A percentile compares a stretch with the other conserved stretches of the same genome.
These are phyloP conservation scores for Aspergillus glaucus DNA, from an alignment of 2,329 filamentous ascomycete species.

Conservation along the genomic window DNA sequence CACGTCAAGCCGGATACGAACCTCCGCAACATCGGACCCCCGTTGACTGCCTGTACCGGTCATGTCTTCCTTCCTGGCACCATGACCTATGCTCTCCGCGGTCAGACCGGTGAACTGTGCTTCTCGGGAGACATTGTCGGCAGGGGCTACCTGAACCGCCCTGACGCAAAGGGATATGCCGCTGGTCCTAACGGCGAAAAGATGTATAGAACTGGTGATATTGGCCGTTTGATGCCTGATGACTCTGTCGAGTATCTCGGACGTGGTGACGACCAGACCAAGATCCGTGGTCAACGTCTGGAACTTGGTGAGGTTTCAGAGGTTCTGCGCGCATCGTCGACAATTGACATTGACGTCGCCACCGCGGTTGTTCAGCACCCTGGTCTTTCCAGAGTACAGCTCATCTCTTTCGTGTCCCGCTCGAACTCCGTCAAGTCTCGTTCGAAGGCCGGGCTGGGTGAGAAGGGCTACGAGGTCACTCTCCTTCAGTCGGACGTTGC, in stretches of 20 bases:
- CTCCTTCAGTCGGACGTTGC: slow-evolving; percentile 15
- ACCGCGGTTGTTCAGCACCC: slow-evolving; percentile 26
- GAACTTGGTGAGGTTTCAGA: slow-evolving; percentile 66
- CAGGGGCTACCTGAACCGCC: slow-evolving; percentile 23
- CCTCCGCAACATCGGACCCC: slow-evolving; percentile 26
- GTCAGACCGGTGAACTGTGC: slow-evolving; percentile 25
- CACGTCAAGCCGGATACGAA: slow-evolving; percentile 18
- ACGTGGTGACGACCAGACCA: slow-evolving; percentile 73
- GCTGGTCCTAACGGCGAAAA: slow-evolving; percentile 24
- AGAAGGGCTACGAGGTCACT: slow-evolving; percentile 7
- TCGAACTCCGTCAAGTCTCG: slow-evolving; percentile 5
- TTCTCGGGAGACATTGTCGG: slow-evolving; percentile 23
- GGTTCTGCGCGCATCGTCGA: slow-evolving; percentile 19
- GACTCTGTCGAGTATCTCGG: slow-evolving; percentile 68
- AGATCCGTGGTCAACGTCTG: slow-evolving; percentile 73
- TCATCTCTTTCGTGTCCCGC: slow-evolving; percentile 22
- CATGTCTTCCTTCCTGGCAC: slow-evolving; percentile 24
- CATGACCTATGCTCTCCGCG: slow-evolving; percentile 16
- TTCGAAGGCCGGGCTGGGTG: slow-evolving; percentile 4
- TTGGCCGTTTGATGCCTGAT: slow-evolving; percentile 70
- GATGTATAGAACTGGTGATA: slow-evolving; percentile 74
- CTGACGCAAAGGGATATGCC: slow-evolving; percentile 19
- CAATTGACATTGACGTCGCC: slow-evolving; percentile 17
- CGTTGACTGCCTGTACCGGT: slow-evolving; percentile 17
- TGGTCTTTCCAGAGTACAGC: slow-evolving; percentile 18